A percentile compares a stretch with the other conserved stretches of the same genome.
These are phyloP conservation scores for Novymonas esmeraldas DNA, from an alignment of 208 protist species.

Conservation along the genomic window DNA sequence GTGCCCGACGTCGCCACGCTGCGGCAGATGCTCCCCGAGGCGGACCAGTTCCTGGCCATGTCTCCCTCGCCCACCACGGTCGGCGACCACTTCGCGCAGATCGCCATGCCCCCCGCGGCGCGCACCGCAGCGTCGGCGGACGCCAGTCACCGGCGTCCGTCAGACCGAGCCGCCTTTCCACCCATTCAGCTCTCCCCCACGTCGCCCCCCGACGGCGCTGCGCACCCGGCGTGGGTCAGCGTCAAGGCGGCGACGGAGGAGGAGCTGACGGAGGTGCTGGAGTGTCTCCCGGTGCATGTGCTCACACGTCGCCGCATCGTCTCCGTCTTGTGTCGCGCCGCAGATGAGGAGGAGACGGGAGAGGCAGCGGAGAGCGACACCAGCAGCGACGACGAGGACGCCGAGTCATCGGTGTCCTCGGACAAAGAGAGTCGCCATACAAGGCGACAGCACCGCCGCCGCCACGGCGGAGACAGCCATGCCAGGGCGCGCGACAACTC, in stretches of 20 bases:
- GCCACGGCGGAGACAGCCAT: not conserved
- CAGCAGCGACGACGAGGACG: slow-evolving; percentile 1
- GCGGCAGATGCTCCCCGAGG: slow-evolving; percentile 11
- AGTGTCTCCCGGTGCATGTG: slow-evolving; percentile 50
- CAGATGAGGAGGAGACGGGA: not conserved
- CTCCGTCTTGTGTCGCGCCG: not conserved
- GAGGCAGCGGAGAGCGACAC: not conserved
- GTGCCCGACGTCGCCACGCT: slow-evolving; percentile 22
- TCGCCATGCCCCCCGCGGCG: not conserved
- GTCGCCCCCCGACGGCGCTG: slow-evolving; percentile 3
- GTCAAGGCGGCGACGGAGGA: slow-evolving; percentile 19
- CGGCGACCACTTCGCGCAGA: slow-evolving; percentile 14
- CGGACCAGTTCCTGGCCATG: not conserved
- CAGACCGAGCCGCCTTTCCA: not conserved
- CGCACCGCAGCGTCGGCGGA: not conserved
- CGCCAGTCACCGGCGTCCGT: not conserved
- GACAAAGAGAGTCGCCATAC: not conserved
- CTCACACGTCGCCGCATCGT: slow-evolving; percentile 37
- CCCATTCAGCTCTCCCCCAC: slow-evolving; percentile 5
- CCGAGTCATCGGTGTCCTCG: not conserved
- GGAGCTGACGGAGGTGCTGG: slow-evolving; percentile 37
- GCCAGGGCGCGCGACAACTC: slow-evolving; percentile 24
- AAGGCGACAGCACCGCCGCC: not conserved
- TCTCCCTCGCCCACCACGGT: not conserved
- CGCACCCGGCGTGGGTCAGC: slow-evolving; percentile 43